Base-by-base conservation (phyloP, 208 protist genomes). In the Leishmania aethiopica region DNA sequence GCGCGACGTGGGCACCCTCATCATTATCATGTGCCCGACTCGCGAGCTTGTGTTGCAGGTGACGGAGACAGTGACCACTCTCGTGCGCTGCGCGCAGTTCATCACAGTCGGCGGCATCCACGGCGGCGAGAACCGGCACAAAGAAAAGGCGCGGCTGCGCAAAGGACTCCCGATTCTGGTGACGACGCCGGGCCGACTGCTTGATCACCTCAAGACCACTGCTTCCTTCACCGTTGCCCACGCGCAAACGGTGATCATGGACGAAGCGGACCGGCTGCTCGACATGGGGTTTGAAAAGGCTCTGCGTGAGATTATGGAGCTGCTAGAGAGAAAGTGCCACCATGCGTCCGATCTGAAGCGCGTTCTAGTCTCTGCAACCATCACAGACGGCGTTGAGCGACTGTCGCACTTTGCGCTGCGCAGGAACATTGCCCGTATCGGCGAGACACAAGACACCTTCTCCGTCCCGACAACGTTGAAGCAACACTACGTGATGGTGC, bases 251-350 rank as follows among this genome's bases (percentile, higher is more conserved):
- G 90, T 99, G 57, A 89, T 91, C 80, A 97, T 99, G 75, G 99
- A 99, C 86, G 99, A 99, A 87, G 99, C 99, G 13, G 99, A 99
- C 87, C 92, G 99, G 22, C 98, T 99, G 96, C 94, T 99, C 32
- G 99, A 99, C 87, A 98, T 99, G 98, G 99, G 99, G 40, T 99
- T 99, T 82, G 98, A 99, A 83, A 94, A 96, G 57, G 90, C 99
- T 78, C 99, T 99, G 83, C 94, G 94, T 49, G 95, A 99, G 75
- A 99, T 99, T 83, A 95, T 99, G 84, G 91, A 96, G 75, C 59
- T 99, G 37, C 79, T 97, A 6, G 77, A 80, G 59, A 89, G 28
- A 75, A 95, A 85, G 75, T 91, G 89, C 83, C 60, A 70, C 60
- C 55, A 80, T 42, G 75, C 99, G 83, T 98, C 99, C 85, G 96